Evolutionary conservation across 345 rosid species (phyloP), one percentile per base, ranked within the genome.

Genomic region (Corymbia maculata): DNA sequence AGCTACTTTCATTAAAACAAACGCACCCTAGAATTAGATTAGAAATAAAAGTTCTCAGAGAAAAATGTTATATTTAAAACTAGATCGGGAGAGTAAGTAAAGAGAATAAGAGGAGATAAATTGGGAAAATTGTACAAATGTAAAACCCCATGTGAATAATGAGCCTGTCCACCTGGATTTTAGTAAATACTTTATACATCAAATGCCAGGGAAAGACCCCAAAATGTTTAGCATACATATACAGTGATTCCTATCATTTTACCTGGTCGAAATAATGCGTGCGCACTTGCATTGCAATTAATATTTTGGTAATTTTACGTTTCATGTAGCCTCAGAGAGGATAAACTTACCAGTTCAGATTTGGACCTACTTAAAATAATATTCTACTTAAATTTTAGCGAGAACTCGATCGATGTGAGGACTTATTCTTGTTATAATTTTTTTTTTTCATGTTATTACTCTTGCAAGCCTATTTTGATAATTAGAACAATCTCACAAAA

Each of bases 371-470:
- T 28, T 13, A 11, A 13, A 14, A 12, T 61, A 13, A 13, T 5
- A 12, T 28, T 61, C 16, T 13, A 0, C 4, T 11, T 28, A 61
- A 28, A 28, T 28, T 28, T 61, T 61, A 61, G 6, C 68, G 11
- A 61, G 4, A 28, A 61, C 7, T 24, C 0, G 32, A 61, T 12
- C 3, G 0, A 26, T 61, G 16, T 28, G 70, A 61, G n/a, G 32
- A 14, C 70, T 61, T 28, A 61, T 26, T 28, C 42, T 61, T 3
- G 32, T 28, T 28, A 28, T 6, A 6, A 3, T n/a, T 36, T 36
- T 36, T 28, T 28, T 61, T 61, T 28, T 1, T 0, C 32, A 13
- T 28, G 13, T 28, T 12, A 0, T 24, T 61, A 11, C 32, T 13
- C 32, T 61, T 6, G 30, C 2, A 9, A 64, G 3, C 36, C 3